Evolutionary conservation across 306 rosid genomes (phyloP), one percentile per base, ranked within the genome.

Genomic region (Delonix regia): DNA sequence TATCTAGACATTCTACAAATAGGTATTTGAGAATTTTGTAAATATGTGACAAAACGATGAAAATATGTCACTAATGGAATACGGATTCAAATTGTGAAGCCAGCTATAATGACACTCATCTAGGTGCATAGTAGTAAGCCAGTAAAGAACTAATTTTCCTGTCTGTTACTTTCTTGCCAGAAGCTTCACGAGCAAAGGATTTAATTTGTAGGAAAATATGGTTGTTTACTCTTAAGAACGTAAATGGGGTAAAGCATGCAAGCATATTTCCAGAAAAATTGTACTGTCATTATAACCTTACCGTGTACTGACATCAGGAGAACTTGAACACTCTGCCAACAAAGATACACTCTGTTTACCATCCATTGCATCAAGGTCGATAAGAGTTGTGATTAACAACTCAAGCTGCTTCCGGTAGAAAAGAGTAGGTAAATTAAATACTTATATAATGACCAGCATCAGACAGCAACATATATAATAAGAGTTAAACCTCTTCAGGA

Each of bases 311-410:
- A 84, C 98, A 84, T 95, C 98, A 5, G 99, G 97, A 79, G 99
- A 95, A 73, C 93, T 92, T 18, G 99, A 93, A 84, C 99, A 92
- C 78, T 95, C 98, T 33, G 87, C 98, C 85, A 92, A 85, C 69
- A 95, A 67, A 3, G 92, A 92, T 45, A 89, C 99, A 74, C 99
- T 92, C 47, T 87, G 92, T 86, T 95, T 95, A 45, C 99, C 94
- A 81, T 95, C 99, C 99, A 95, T 95, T 53, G 99, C 98, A 82
- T 95, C 99, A n/a, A 95, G 94, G 86, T 92, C 99, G 47, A 93
- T 93, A 56, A 95, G 99, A 81, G 99, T 87, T 69, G 90, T 84
- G 62, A 95, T 81, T 82, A 95, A 86, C 86, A 92, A 77, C 90
- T 95, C 99, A 25, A 95, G 99, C 99, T 95, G 92, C 67, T 52